phyloP scores from a whole-genome alignment of 2,329 filamentous ascomycete genomes.

The Thyridium curvatum region DNA sequence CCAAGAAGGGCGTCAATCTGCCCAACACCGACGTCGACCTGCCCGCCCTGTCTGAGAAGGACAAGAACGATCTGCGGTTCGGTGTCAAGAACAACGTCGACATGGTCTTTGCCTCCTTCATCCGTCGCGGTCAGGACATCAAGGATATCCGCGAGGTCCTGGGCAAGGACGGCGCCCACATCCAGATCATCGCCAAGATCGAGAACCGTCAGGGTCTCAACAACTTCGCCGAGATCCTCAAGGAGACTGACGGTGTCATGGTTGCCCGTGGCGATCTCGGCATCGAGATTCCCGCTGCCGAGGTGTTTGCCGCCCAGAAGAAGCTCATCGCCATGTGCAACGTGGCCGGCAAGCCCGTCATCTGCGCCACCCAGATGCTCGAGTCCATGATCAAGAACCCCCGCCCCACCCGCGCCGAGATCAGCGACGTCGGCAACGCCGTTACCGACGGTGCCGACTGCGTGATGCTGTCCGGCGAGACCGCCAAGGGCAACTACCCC shows the following conservation, averaged over 20 bases:
- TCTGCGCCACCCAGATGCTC: slow-evolving; percentile 99
- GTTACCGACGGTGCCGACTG: slow-evolving; percentile 97
- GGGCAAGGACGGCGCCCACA: slow-evolving; percentile 86
- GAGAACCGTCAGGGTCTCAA: slow-evolving; percentile 99
- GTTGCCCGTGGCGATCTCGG: slow-evolving; percentile 96
- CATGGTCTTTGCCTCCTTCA: slow-evolving; percentile 99
- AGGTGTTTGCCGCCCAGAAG: slow-evolving; percentile 99
- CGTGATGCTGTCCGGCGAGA: slow-evolving; percentile 99
- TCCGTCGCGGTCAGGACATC: slow-evolving; percentile 91
- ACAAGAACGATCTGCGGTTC: slow-evolving; percentile 87
- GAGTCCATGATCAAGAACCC: slow-evolving; percentile 99
- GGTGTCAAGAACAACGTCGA: slow-evolving; percentile 98
- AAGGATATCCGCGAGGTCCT: slow-evolving; percentile 85
- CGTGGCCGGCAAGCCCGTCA: slow-evolving; percentile 95
- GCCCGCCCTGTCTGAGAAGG: slow-evolving; percentile 94
- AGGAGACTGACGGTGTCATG: slow-evolving; percentile 98
- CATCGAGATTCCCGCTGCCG: slow-evolving; percentile 96
- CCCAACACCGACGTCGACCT: slow-evolving; percentile 98
- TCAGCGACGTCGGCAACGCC: slow-evolving; percentile 96
- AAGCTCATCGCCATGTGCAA: slow-evolving; percentile 99
- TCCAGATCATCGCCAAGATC: slow-evolving; percentile 99
- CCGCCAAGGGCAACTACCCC: slow-evolving; percentile 95
- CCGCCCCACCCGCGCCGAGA: slow-evolving; percentile 93
- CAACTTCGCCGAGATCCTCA: slow-evolving; percentile 97
- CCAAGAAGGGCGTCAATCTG: slow-evolving; percentile 98